Percentiles rank a stretch among this genome's conserved stretches.
These are phyloP conservation scores for Cinnamomum chago DNA, from an alignment of 164 flowering plant genomes.

Conservation along the genomic window DNA sequence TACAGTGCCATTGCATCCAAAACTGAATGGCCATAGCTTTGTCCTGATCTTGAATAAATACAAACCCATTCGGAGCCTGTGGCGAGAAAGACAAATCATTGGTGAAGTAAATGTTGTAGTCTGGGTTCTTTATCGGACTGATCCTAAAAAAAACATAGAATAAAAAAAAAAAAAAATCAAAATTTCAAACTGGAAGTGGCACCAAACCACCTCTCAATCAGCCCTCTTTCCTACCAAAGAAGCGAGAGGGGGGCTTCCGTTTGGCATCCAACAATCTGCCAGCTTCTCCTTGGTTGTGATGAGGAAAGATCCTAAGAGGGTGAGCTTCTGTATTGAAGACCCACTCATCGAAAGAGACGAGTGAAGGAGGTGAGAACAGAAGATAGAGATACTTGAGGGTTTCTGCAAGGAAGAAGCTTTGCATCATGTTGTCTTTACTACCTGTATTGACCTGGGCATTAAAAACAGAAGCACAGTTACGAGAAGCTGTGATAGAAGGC, in stretches of 20 bases:
- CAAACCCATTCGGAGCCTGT: no score
- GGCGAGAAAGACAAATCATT: no score
- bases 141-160: no score
- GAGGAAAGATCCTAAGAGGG: conserved; percentile 66
- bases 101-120: no score
- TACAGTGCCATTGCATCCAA: no score
- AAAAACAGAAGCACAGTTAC: background rate
- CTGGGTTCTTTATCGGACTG: no score
- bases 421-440: conserved; percentile 91
- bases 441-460: conserved; percentile 66
- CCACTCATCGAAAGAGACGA: conserved; percentile 83
- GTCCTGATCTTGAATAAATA: no score
- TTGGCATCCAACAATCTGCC: conserved; percentile 20
- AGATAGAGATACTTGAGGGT: conserved; percentile 90
- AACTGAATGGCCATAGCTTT: no score
- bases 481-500: no score
- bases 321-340: conserved; percentile 98
- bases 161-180: no score
- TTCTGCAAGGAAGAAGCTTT: conserved; percentile 94
- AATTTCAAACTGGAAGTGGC: background rate
- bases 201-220: conserved; percentile 17
- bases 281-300: conserved; percentile 20
- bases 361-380: conserved; percentile 73
- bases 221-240: conserved; percentile 64
- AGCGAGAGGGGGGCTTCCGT: conserved; percentile 27